Percentiles rank a stretch among this genome's conserved stretches.
Evolutionary conservation across 176 grass and related monocot genomes (phyloP).

Genomic region (Oryza glaberrima): DNA sequence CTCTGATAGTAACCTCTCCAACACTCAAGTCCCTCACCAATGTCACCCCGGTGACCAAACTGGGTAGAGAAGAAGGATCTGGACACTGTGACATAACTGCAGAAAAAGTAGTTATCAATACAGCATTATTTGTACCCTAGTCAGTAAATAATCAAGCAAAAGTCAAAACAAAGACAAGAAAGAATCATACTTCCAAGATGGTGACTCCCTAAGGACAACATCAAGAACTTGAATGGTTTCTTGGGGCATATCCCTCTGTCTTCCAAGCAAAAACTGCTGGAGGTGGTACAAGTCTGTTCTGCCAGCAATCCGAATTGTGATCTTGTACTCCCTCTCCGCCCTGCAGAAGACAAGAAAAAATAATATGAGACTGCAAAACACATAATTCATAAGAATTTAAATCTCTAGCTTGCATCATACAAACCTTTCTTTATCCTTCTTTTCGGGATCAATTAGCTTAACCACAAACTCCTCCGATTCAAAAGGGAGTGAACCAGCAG

Average conservation of each 20-base stretch:
- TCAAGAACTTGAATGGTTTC: constrained; percentile 86
- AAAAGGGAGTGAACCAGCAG: constrained; percentile 85
- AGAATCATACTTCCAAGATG: constrained; percentile 56
- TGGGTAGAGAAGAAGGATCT: constrained; percentile 82
- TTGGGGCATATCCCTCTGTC: constrained; percentile 78
- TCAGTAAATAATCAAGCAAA: background rate
- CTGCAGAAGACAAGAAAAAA: constrained; percentile 32
- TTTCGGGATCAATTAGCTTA: constrained; percentile 60
- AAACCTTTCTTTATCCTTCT: constrained; percentile 57
- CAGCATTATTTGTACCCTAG: background rate
- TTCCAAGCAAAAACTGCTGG: constrained; percentile 59
- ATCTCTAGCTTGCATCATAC: background rate
- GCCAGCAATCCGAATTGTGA: constrained; percentile 68
- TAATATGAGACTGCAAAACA: background rate
- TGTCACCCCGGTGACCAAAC: constrained; percentile 58
- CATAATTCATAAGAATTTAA: background rate
- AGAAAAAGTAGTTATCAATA: constrained; percentile 11
- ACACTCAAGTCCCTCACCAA: constrained; percentile 83
- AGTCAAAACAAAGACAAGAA: background rate
- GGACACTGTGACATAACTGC: constrained; percentile 70
- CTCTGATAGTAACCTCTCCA: constrained; percentile 98
- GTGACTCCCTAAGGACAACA: constrained; percentile 85
- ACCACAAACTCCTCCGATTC: constrained; percentile 65
- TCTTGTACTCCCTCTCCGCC: constrained; percentile 70
- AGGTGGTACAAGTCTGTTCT: constrained; percentile 69